Percentiles rank a stretch among this genome's conserved stretches.
phyloP scores from a whole-genome alignment of 352 stramenopile genomes.

The Halophytophthora batemanensis region DNA sequence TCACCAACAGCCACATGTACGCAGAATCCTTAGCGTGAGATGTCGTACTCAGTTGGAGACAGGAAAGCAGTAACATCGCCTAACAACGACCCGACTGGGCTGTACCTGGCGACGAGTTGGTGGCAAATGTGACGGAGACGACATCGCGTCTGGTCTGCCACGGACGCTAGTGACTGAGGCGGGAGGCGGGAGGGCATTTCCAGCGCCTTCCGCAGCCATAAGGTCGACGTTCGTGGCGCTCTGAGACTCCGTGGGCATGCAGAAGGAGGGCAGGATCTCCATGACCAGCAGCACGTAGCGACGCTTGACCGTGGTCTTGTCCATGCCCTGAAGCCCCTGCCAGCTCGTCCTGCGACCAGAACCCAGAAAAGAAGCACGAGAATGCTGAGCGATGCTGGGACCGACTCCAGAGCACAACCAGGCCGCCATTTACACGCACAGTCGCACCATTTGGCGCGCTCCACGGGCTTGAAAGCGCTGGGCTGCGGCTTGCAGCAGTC shows the following conservation, averaged over 20 bases:
- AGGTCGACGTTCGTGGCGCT: not conserved
- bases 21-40: too few relatives aligned
- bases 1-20: not conserved
- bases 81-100: too few relatives aligned
- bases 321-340: constrained; percentile 35
- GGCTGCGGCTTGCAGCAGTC: constrained; percentile 55
- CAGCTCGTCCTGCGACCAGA: constrained; percentile 46
- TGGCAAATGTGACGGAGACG: not conserved
- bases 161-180: too few relatives aligned
- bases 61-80: too few relatives aligned
- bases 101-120: not conserved
- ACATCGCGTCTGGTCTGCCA: too few relatives aligned
- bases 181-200: not conserved
- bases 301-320: constrained; percentile 33
- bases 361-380: not conserved
- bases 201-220: not conserved
- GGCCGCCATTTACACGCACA: too few relatives aligned
- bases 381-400: not conserved
- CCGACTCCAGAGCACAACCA: too few relatives aligned
- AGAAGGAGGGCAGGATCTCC: constrained; percentile 44
- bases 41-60: too few relatives aligned
- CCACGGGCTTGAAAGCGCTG: constrained; percentile 54
- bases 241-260: constrained; percentile 24
- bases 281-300: constrained; percentile 55
- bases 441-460: constrained; percentile 58